Base-by-base conservation (phyloP, 371 early-diverging fungal genomes). In the Zopfochytrium polystomum region DNA sequence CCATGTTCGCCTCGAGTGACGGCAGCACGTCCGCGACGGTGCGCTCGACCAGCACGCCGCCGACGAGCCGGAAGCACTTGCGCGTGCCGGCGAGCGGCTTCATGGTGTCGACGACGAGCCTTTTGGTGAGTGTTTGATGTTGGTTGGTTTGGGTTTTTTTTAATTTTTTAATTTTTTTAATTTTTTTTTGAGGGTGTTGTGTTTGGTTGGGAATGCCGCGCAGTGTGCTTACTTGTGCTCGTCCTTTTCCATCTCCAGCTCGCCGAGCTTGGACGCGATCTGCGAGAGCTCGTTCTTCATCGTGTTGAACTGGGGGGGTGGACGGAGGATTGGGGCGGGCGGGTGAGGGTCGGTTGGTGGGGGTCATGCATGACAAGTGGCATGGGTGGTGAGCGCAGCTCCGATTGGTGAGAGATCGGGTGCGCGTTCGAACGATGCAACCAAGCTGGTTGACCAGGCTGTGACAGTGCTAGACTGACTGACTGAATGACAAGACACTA, bases 41-140 rank as follows among this genome's bases (percentile, higher is more conserved):
- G 34, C 94, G 87, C 71, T 96, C 93, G 18, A 95, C 90, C 29
- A 96, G 74, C 3, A 95, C 93, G 52, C 96, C 97, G 49, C 92
- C 91, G 42, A 96, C 85, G 71, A 95, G 78, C n/a, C 95, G 84
- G 76, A 90, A 94, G 70, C 95, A 93, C 75, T 92, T 95, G 58
- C 97, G 85, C 54, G 85, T 87, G 35, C 72, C 79, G 34, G 87
- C 83, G 67, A 95, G 77, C 25, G 91, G 91, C 31, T 80, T 71
- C 61, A 96, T 85, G 15, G 96, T 93, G 55, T 96, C 93, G 64
- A 95, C 87, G 9, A 96, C 97, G 50, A 94, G 84, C 53, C 90
- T 92, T 68, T 13, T 25, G 20, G 32, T 3, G n/a, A 48, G 15
- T 25, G 26, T 13, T n/a, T 33, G 32, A 23, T 49, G 11, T 27